Evolutionary conservation across 148 eudicot species (phyloP).

Genomic region (Rhododendron henanense): DNA sequence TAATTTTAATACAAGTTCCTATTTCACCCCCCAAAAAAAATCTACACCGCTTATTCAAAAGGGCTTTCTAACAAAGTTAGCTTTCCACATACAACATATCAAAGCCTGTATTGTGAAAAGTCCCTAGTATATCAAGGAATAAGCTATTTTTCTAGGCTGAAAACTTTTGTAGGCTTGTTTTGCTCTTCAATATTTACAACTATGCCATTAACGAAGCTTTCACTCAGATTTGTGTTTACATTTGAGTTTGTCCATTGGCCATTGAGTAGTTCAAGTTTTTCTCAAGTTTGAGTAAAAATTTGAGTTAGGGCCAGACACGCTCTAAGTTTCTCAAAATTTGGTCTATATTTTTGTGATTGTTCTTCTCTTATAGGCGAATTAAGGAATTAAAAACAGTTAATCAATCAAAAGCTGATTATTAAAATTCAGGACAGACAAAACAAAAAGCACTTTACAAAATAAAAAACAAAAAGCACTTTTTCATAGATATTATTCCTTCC

Average conservation of each 20-base stretch:
- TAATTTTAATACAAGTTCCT: too few species aligned
- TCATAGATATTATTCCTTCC: neutral
- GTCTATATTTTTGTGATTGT: neutral
- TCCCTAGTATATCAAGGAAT: neutral
- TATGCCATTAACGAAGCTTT: neutral
- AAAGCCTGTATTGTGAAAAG: neutral
- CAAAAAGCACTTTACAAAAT: neutral
- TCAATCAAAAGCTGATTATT: neutral
- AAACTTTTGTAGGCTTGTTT: neutral
- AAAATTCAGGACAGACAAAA: neutral
- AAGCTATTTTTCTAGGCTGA: neutral
- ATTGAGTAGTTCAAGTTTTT: neutral
- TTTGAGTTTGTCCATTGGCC: neutral
- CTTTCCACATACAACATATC: neutral
- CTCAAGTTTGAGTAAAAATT: too few species aligned
- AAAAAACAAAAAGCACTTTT: neutral
- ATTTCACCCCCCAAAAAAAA: too few species aligned
- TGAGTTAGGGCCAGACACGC: neutral
- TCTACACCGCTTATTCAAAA: neutral
- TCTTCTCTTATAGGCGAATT: neutral
- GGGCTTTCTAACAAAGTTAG: neutral
- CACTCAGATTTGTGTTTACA: neutral
- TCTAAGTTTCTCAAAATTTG: neutral
- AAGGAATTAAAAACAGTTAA: neutral
- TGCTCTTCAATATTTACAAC: neutral